Evolutionary conservation across 1,139 yeast genomes (phyloP), one percentile per base, ranked within the genome.

Genomic region (Pichia sp.): DNA sequence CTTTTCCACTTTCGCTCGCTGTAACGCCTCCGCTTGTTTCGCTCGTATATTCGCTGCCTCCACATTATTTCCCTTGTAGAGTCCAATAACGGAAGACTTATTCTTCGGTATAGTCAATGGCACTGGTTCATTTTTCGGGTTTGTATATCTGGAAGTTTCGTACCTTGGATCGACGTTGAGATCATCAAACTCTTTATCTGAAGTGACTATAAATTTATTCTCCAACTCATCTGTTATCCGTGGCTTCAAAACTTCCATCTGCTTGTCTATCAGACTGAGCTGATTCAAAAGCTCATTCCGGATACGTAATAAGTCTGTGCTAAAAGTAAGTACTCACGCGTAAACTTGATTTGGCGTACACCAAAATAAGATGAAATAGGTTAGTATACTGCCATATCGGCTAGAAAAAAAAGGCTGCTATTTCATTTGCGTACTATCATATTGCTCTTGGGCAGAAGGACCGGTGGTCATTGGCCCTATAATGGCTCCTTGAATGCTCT

Each of bases 121-220:
- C 8, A 25, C 6, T 30, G 31, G 19, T 15, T 31, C 21, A n/a
- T 17, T 8, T 18, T 16, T 20, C 11, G 21, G 12, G 3, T 32
- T 15, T 18, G 14, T 27, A 16, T 37, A 34, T 3, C 21, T 23
- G 3, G 29, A 12, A 27, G 8, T 1, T n/a, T 37, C 39, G 28
- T 37, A 40, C 15, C 44, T 14, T 7, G 41, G 44, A 30, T 40
- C 44, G 47, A 91, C 86, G 56, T 85, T 86, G 51, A 86, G 96
- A 60, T 91, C 97, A 59, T 91, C 98, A 59, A 91, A 93, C 1
- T 40, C 44, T 17, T 29, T 30, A 23, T 40, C 44, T 14, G 44
- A 40, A 3, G 36, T 34, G 12, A 40, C 35, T 9, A 40, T 26
- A 15, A 19, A 12, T 14, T 34, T 40, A 12, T 23, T 20, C 1